phyloP scores from a whole-genome alignment of 208 protist genomes.

The Sergeia podlipaevii region DNA sequence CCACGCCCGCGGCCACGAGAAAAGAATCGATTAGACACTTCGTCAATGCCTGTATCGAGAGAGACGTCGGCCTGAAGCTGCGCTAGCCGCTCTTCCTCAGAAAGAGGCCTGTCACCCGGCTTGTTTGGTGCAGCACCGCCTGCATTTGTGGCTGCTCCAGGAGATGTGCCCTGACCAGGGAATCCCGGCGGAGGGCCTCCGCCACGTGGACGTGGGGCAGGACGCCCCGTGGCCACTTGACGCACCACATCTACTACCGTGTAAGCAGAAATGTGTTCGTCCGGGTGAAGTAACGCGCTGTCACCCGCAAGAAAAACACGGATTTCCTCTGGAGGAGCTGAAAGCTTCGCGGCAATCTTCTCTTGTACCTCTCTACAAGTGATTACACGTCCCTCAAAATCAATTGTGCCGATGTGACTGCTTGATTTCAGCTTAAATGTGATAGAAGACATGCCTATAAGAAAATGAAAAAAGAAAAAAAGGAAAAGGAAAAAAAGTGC shows the following conservation, averaged over 20 bases:
- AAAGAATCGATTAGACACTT: conserved; percentile 25
- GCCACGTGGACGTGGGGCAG: background rate
- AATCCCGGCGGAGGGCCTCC: conserved; percentile 14
- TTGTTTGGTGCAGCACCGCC: background rate
- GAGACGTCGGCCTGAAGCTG: conserved; percentile 69
- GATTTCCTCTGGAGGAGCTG: conserved; percentile 67
- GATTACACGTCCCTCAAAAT: conserved; percentile 62
- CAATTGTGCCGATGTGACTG: conserved; percentile 76
- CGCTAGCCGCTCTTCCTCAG: conserved; percentile 79
- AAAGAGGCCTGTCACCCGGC: conserved; percentile 19
- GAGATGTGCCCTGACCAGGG: background rate
- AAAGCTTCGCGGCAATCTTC: conserved; percentile 63
- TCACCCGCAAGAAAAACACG: conserved; percentile 69
- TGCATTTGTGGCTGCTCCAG: background rate
- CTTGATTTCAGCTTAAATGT: conserved; percentile 78
- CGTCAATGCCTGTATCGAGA: conserved; percentile 75
- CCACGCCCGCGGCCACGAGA: conserved; percentile 18
- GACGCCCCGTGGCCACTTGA: conserved; percentile 31
- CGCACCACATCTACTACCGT: conserved; percentile 77
- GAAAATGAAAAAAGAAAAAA: conserved; percentile 8
- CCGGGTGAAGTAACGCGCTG: conserved; percentile 64
- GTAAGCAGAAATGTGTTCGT: conserved; percentile 75
- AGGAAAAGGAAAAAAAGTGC: conserved; percentile 3
- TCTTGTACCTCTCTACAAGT: conserved; percentile 66
- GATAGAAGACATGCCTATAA: conserved; percentile 33